Base-by-base conservation (phyloP, 2,329 filamentous ascomycete species). In the Bipolaris bicolor region DNA sequence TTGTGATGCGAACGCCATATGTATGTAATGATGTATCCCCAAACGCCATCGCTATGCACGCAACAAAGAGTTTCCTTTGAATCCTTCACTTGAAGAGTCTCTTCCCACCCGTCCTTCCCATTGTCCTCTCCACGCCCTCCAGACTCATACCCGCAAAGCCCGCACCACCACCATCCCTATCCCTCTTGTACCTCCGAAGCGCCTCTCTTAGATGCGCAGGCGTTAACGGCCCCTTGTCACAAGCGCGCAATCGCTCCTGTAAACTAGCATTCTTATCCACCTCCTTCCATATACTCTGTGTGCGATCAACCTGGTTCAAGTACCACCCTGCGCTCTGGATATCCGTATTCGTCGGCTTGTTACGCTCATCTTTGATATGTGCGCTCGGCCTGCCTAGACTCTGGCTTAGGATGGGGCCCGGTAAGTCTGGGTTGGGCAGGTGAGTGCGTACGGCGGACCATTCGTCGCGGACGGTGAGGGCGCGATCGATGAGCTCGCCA, bases 161-260 rank as follows among this genome's bases (percentile, higher is more conserved):
- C 5, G 81, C 80, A 0, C 85, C 86, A 0, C 86, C 86, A 33
- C 88, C 87, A 67, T 89, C 88, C 3, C 84, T 79, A 22, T 84
- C 80, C 43, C 83, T 74, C 71, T 85, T 88, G 74, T 91, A 90
- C 47, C 90, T 81, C 54, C 89, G 81, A 72, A 89, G 81, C 5
- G 90, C 89, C 74, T 93, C 90, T 18, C 89, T 81, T 44, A 94
- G 75, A 74, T 93, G 90, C 59, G 92, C 90, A 0, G 90, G 89
- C 24, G 88, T 84, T 45, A 94, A 71, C 1, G 90, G 89, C 4
- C 81, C 81, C 53, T 80, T 76, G 61, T 82, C 77, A 47, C 61
- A 60, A 52, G 67, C 63, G 57, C 68, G 71, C 55, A 74, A 49
- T 37, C 70, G 57, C 36, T 75, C 71, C 61, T 68, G 49, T 29